phyloP scores from a whole-genome alignment of 768 basidiomycete genomes.

The Hygrocybe punicea region DNA sequence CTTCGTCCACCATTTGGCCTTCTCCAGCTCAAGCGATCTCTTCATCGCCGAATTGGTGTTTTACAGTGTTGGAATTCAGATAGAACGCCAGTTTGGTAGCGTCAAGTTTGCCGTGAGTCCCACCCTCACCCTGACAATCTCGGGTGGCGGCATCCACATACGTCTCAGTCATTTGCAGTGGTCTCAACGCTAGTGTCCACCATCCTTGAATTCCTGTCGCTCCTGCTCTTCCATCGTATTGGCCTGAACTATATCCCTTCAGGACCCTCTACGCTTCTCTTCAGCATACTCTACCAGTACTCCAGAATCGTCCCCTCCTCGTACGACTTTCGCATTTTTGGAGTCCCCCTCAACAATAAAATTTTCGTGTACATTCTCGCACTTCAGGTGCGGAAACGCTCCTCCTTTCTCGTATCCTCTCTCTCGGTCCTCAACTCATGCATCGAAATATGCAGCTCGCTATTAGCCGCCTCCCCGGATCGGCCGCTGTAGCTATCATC shows the following conservation, averaged over 20 bases:
- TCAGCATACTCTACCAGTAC: conserved; percentile 82
- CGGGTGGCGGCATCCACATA: conserved; percentile 9
- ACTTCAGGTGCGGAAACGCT: conserved; percentile 61
- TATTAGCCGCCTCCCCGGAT: conserved; percentile 63
- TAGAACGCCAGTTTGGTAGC: conserved; percentile 85
- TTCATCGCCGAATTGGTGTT: conserved; percentile 71
- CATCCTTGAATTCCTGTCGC: conserved; percentile 59
- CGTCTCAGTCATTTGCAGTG: conserved; percentile 67
- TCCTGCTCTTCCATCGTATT: conserved; percentile 61
- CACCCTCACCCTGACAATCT: not conserved
- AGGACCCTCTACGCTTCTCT: conserved; percentile 72
- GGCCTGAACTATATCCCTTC: conserved; percentile 73
- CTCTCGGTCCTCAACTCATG: conserved; percentile 6
- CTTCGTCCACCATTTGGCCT: conserved; percentile 66
- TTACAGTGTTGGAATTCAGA: conserved; percentile 62
- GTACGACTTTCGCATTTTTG: conserved; percentile 76
- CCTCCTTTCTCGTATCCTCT: not conserved
- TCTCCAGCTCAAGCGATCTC: conserved; percentile 82
- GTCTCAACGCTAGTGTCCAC: conserved; percentile 66
- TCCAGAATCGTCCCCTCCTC: conserved; percentile 69
- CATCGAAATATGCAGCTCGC: conserved; percentile 51
- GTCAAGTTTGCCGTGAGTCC: conserved; percentile 77
- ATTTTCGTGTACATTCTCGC: conserved; percentile 68
- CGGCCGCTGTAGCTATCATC: conserved; percentile 55
- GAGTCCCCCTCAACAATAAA: conserved; percentile 73